Percentiles rank a stretch among this genome's conserved stretches.
Evolutionary conservation across 352 stramenopile species (phyloP).

Genomic region (Pythium folliculosum): DNA sequence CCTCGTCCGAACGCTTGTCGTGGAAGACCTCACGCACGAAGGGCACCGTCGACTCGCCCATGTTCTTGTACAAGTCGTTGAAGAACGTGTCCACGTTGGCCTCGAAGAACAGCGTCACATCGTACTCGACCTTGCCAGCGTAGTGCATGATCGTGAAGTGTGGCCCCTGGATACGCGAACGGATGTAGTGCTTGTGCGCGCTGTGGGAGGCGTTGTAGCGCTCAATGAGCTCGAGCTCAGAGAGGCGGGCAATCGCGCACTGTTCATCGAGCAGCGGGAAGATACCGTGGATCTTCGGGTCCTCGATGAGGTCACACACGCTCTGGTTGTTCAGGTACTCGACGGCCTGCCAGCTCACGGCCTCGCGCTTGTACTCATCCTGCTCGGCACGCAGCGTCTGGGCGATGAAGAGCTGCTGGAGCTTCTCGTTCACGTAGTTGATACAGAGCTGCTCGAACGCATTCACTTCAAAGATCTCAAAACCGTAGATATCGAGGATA

Average conservation of each 20-base stretch:
- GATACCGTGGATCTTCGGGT: conserved; percentile 78
- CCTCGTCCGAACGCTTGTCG: conserved; percentile 74
- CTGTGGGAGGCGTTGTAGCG: conserved; percentile 73
- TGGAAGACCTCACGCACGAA: conserved; percentile 83
- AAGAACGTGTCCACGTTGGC: conserved; percentile 87
- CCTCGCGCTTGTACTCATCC: conserved; percentile 77
- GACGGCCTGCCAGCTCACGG: conserved; percentile 73
- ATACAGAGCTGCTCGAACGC: conserved; percentile 89
- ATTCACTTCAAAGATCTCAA: conserved; percentile 91
- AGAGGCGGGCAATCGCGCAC: conserved; percentile 69
- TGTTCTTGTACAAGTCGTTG: conserved; percentile 74
- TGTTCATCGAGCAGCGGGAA: conserved; percentile 84
- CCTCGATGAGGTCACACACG: conserved; percentile 88
- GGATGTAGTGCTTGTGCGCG: conserved; percentile 75
- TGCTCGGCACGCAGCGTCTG: conserved; percentile 82
- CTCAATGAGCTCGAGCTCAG: conserved; percentile 76
- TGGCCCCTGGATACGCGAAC: conserved; percentile 64
- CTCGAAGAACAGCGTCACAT: conserved; percentile 84
- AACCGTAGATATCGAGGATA: conserved; percentile 91
- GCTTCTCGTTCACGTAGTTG: conserved; percentile 89
- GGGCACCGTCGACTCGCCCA: conserved; percentile 67
- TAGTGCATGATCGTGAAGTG: conserved; percentile 86
- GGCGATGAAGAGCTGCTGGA: conserved; percentile 88
- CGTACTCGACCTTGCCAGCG: conserved; percentile 86
- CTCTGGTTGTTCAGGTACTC: conserved; percentile 89